Percentiles rank a stretch among this genome's conserved stretches.
These are phyloP conservation scores for Thielaviopsis euricoi DNA, from an alignment of 2,329 filamentous ascomycete genomes.

Conservation along the genomic window DNA sequence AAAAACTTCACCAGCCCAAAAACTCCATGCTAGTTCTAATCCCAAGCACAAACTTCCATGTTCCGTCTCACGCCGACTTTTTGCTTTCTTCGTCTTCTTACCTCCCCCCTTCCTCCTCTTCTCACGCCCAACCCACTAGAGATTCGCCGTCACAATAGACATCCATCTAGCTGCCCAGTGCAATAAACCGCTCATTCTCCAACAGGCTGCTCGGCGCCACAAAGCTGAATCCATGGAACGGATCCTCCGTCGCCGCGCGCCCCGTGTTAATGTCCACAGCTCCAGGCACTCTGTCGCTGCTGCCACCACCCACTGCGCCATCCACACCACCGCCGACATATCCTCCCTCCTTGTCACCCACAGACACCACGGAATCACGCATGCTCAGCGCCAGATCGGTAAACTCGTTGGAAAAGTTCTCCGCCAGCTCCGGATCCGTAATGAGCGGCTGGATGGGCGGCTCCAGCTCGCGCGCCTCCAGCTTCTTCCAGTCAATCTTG, in stretches of 20 bases:
- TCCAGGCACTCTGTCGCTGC: not conserved
- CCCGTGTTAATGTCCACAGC: constrained; percentile 12
- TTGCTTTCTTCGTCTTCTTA: not conserved
- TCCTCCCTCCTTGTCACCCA: constrained; percentile 4
- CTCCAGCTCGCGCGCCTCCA: constrained; percentile 66
- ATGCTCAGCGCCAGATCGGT: constrained; percentile 73
- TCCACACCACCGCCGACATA: not conserved
- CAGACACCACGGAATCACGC: constrained; percentile 14
- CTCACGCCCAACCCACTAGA: not conserved
- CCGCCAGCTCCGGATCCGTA: constrained; percentile 85
- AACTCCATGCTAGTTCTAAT: not conserved
- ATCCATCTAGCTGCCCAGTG: constrained; percentile 12
- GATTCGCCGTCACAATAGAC: not conserved
- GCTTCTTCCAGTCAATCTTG: constrained; percentile 84
- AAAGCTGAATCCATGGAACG: constrained; percentile 49
- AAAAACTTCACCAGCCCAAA: not conserved
- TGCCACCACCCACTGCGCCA: not conserved
- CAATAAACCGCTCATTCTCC: constrained; percentile 29
- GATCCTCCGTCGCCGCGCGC: constrained; percentile 32
- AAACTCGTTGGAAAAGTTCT: constrained; percentile 93
- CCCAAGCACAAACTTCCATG: not conserved
- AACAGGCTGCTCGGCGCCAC: constrained; percentile 41
- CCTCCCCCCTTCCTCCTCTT: not conserved
- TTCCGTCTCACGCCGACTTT: not conserved
- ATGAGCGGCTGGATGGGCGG: constrained; percentile 87